Base-by-base conservation (phyloP, 177 flowering plant species). In the Vitis hybrid region DNA sequence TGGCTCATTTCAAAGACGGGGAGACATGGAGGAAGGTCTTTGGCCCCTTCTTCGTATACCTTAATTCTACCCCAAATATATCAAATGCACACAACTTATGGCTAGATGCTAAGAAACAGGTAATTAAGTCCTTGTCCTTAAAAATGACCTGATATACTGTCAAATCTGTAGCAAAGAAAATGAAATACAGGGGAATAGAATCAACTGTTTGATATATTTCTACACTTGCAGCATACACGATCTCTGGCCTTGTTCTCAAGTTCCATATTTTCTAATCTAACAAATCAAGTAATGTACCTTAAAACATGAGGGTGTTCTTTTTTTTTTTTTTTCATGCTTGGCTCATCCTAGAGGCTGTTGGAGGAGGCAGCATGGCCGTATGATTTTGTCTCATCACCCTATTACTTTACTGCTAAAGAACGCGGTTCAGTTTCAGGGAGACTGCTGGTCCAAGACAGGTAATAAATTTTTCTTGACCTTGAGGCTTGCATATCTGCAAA, bases 1-100 rank as follows among this genome's bases (percentile, higher is more conserved):
- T 74, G 19, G 78, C 84, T 50, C 74, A 77, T n/a, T 86, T 88
- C 55, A 67, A 71, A 74, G 78, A 81, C 22, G 92, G 87, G 50
- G 89, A 88, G 74, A 63, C 85, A 11, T 86, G 92, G 89, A 86
- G 80, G 60, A 86, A 86, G 73, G 89, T 86, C 10, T 80, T 83
- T 62, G 92, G 92, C 16, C 90, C 90, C 13, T 61, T 86, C 66
- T 86, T 82, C 31, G 76, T 85, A 10, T 85, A 88, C 74, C 84
- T 88, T 5, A 88, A 88, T 69, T 74, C 84, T 1, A 80, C 79
- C n/a, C 50, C 78, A 5, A 66, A 74, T 65, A 50, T 64, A 11
- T 74, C 81, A 50, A 68, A 77, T 53, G 84, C 85, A 26, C 20
- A 79, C 69, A 74, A 60, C 16, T 68, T 84, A 60, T 87, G 88